Percentiles rank a stretch among this genome's conserved stretches.
These are phyloP conservation scores for Rasamsonia emersonii DNA, from an alignment of 2,329 filamentous ascomycete species.

Conservation along the genomic window DNA sequence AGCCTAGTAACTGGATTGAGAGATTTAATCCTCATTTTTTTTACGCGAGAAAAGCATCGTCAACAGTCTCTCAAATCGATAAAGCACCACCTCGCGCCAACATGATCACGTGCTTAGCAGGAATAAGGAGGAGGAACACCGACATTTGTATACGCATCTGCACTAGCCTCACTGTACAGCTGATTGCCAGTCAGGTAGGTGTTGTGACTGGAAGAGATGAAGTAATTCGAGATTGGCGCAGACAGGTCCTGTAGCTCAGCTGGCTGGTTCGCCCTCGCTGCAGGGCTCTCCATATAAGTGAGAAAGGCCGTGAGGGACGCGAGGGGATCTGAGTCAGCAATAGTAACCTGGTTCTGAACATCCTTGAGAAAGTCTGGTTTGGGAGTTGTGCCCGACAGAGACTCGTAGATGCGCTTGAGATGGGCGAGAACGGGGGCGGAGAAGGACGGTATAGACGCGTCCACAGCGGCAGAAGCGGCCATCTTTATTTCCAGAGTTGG, in stretches of 20 bases:
- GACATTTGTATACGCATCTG: constrained; percentile 69
- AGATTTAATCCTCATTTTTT: too few species aligned
- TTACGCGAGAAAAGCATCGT: too few species aligned
- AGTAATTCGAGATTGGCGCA: constrained; percentile 76
- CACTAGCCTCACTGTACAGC: constrained; percentile 65
- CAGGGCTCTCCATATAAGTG: constrained; percentile 39
- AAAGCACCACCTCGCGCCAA: too few species aligned
- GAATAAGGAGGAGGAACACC: constrained; percentile 21
- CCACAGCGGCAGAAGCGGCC: background rate
- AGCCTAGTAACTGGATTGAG: too few species aligned
- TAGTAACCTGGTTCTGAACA: constrained; percentile 14
- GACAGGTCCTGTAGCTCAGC: constrained; percentile 48
- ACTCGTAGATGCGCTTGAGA: constrained; percentile 27
- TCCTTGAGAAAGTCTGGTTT: constrained; percentile 16
- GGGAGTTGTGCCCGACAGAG: constrained; percentile 13
- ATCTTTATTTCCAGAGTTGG: background rate
- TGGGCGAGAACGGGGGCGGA: constrained; percentile 27
- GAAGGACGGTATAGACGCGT: constrained; percentile 2
- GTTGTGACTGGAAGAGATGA: constrained; percentile 90
- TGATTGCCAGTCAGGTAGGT: constrained; percentile 88
- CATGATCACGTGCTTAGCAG: background rate
- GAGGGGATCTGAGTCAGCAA: constrained; percentile 12
- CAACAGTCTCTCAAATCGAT: too few species aligned
- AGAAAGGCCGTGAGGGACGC: constrained; percentile 37
- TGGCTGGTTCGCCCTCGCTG: constrained; percentile 35